A percentile compares a stretch with the other conserved stretches of the same genome.
phyloP scores from a whole-genome alignment of 441 rosid genomes.

The Syzygium malaccense region DNA sequence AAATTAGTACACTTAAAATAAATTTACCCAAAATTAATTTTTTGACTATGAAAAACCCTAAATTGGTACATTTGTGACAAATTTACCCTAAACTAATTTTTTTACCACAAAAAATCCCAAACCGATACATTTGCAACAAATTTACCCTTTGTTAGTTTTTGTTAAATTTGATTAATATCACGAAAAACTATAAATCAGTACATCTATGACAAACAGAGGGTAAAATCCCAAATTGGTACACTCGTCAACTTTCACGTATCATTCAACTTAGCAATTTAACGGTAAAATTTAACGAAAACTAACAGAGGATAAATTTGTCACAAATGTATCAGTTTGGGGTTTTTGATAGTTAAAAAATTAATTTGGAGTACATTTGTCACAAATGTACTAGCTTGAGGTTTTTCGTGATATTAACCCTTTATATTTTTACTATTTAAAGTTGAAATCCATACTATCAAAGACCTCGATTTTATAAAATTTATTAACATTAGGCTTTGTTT shows the following conservation, averaged over 20 bases:
- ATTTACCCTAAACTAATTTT: no score
- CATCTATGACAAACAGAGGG: accelerated
- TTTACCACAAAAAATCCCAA: no score
- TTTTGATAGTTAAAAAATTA: accelerated
- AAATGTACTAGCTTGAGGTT: accelerated
- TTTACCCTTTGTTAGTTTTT: no score
- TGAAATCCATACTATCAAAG: neutral
- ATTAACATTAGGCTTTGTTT: neutral
- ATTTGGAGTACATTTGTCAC: accelerated
- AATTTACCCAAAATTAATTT: no score
- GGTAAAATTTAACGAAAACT: no score
- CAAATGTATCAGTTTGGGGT: accelerated
- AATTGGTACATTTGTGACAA: accelerated
- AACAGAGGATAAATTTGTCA: no score
- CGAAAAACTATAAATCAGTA: accelerated
- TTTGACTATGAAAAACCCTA: accelerated
- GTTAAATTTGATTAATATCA: accelerated
- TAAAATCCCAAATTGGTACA: no score
- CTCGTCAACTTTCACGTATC: accelerated
- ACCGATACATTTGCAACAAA: no score
- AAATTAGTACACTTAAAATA: accelerated
- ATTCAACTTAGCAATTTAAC: no score
- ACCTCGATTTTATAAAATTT: neutral
- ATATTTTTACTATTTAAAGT: neutral
- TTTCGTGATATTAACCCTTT: neutral